A percentile compares a stretch with the other conserved stretches of the same genome.
phyloP scores from a whole-genome alignment of 208 protist species.

The Acanthamoeba sp. region DNA sequence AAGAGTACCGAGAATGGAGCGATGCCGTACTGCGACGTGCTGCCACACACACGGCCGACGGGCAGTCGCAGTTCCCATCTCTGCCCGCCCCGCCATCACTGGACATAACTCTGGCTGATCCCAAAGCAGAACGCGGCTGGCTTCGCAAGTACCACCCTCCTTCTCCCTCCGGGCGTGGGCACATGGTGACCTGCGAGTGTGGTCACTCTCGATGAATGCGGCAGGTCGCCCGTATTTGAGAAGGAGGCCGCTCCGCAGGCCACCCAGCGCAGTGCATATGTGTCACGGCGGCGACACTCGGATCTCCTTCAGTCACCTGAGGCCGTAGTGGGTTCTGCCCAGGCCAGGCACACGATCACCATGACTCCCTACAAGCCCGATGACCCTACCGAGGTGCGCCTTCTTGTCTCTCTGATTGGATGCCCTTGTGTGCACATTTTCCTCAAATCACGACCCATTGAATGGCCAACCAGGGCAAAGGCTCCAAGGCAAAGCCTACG shows the following conservation, averaged over 20 bases:
- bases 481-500: background rate
- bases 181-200: background rate
- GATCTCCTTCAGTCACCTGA: background rate
- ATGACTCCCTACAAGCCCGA: background rate
- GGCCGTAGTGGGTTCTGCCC: background rate
- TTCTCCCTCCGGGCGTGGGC: no score
- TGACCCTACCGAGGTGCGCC: background rate
- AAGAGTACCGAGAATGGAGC: background rate
- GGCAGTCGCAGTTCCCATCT: background rate
- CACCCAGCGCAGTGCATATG: background rate
- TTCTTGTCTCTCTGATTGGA: background rate
- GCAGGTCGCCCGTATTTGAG: conserved; percentile 17
- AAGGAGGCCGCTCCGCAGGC: background rate
- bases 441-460: no score
- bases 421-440: background rate
- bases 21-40: background rate
- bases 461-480: background rate
- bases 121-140: conserved; percentile 10
- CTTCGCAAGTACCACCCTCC: conserved; percentile 19
- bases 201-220: background rate
- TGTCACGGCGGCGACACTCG: background rate
- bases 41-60: background rate
- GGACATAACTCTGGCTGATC: background rate
- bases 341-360: background rate
- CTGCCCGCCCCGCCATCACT: background rate